These are phyloP conservation scores for Daldinia caldariorum DNA, from an alignment of 495 filamentous ascomycete species.

Conservation along the genomic window DNA sequence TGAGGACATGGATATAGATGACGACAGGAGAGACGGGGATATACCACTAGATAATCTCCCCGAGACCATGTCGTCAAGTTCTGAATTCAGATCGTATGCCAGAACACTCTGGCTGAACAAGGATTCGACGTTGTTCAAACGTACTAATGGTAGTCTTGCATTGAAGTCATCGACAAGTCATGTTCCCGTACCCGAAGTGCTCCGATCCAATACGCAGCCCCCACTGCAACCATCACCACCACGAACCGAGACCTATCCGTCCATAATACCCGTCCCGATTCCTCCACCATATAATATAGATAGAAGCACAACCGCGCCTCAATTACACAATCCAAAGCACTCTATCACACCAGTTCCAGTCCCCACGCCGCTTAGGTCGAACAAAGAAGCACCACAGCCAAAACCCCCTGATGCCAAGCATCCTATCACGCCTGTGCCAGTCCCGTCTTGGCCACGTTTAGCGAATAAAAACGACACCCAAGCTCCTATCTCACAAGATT, in stretches of 20 bases:
- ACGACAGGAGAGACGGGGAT: slow-evolving; percentile 2
- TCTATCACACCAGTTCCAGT: slow-evolving; percentile 12
- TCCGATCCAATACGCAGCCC: slow-evolving; percentile 28
- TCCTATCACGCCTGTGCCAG: slow-evolving; percentile 32
- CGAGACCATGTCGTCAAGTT: slow-evolving; percentile 16
- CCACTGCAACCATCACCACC: slow-evolving; percentile 12
- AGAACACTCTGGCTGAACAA: slow-evolving; percentile 30
- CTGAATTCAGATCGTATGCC: slow-evolving; percentile 32
- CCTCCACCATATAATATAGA: slow-evolving; percentile 14
- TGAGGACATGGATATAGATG: slow-evolving; percentile 21
- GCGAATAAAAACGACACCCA: slow-evolving; percentile 4
- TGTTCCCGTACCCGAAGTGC: slow-evolving; percentile 31
- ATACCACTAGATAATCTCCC: slow-evolving; percentile 25
- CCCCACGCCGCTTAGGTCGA: slow-evolving; percentile 2
- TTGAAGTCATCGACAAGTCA: slow-evolving; percentile 32
- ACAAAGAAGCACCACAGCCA: slow-evolving; percentile 9
- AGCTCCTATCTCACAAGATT: slow-evolving; percentile 4
- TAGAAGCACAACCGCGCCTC: slow-evolving; percentile 2
- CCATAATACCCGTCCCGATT: slow-evolving; percentile 31
- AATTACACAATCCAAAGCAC: not conserved
- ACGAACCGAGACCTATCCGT: slow-evolving; percentile 2
- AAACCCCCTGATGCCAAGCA: slow-evolving; percentile 8
- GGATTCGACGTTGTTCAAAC: slow-evolving; percentile 30
- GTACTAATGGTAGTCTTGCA: slow-evolving; percentile 31
- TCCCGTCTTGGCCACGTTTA: slow-evolving; percentile 17